A percentile compares a stretch with the other conserved stretches of the same genome.
Conservation (phyloP, 805 yeast species). For the Clavispora santaluciae region DNA sequence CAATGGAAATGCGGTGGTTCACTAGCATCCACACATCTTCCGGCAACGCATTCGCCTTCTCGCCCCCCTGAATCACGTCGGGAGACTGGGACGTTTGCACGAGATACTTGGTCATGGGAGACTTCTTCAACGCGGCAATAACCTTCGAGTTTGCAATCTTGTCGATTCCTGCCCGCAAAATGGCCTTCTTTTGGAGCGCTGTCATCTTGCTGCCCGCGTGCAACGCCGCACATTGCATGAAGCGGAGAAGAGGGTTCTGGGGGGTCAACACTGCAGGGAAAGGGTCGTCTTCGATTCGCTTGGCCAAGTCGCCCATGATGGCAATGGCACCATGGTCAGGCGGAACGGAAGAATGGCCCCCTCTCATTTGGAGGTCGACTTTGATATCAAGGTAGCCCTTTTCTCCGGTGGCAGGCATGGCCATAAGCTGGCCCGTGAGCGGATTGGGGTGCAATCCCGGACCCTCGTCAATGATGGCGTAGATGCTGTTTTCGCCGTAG, state of each 20-base stretch:
- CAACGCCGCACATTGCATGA: conserved; percentile 61
- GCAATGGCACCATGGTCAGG: conserved; percentile 82
- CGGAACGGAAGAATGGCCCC: conserved; percentile 81
- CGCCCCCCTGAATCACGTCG: conserved; percentile 34
- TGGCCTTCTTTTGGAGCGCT: conserved; percentile 20
- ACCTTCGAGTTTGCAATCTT: conserved; percentile 28
- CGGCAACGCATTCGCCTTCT: conserved; percentile 38
- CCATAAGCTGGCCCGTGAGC: conserved; percentile 8
- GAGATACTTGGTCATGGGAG: conserved; percentile 22
- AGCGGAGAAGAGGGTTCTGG: conserved; percentile 56
- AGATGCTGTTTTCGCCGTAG: conserved; percentile 7
- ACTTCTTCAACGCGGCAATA: conserved; percentile 15
- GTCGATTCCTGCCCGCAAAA: conserved; percentile 34
- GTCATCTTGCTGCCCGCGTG: conserved; percentile 30
- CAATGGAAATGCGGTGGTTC: conserved; percentile 35
- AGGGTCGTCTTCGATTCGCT: conserved; percentile 53
- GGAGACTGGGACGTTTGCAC: conserved; percentile 31
- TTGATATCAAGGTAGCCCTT: conserved; percentile 13
- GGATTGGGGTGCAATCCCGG: conserved; percentile 12
- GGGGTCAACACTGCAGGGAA: conserved; percentile 42
- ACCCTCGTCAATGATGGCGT: conserved; percentile 17
- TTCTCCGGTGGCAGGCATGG: conserved; percentile 14
- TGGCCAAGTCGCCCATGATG: conserved; percentile 55
- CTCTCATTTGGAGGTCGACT: conserved; percentile 47
- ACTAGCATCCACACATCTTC: conserved; percentile 25